These are phyloP conservation scores for Suillus weaverae DNA, from an alignment of 768 basidiomycete species.

Conservation along the genomic window DNA sequence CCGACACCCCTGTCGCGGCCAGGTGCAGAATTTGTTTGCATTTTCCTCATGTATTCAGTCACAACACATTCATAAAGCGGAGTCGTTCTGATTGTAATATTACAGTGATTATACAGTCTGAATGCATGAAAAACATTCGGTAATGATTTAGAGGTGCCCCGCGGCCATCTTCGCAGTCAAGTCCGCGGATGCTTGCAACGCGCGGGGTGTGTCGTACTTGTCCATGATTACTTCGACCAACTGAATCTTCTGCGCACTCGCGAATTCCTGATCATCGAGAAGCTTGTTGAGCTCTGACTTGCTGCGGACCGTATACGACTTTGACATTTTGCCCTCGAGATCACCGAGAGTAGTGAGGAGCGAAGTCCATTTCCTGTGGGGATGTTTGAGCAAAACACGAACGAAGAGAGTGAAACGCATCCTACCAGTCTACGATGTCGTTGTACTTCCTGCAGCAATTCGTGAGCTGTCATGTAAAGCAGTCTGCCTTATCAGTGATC, in stretches of 20 bases:
- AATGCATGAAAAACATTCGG: background rate
- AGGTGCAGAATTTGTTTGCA: background rate
- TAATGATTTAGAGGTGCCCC: slow-evolving; percentile 16
- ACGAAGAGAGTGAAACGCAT: background rate
- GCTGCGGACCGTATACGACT: slow-evolving; percentile 66
- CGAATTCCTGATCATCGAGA: slow-evolving; percentile 63
- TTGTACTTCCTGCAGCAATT: slow-evolving; percentile 67
- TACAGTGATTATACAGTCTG: background rate
- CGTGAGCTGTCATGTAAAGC: background rate
- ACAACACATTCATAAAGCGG: background rate
- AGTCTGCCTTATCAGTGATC: background rate
- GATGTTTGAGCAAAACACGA: background rate
- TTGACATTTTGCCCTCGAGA: slow-evolving; percentile 43
- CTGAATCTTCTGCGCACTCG: slow-evolving; percentile 64
- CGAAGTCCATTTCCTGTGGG: slow-evolving; percentile 58
- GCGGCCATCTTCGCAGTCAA: slow-evolving; percentile 16
- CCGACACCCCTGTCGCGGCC: background rate
- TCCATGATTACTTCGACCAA: slow-evolving; percentile 82
- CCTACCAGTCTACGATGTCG: slow-evolving; percentile 74
- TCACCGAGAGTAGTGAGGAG: slow-evolving; percentile 64
- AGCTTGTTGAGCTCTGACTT: slow-evolving; percentile 68
- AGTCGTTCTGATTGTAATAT: background rate
- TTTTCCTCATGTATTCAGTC: background rate
- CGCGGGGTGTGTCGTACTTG: slow-evolving; percentile 67
- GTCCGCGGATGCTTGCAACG: slow-evolving; percentile 54